Evolutionary conservation across 2,329 filamentous ascomycete genomes (phyloP), one percentile per base, ranked within the genome.

Genomic region (Colletotrichum karsti): DNA sequence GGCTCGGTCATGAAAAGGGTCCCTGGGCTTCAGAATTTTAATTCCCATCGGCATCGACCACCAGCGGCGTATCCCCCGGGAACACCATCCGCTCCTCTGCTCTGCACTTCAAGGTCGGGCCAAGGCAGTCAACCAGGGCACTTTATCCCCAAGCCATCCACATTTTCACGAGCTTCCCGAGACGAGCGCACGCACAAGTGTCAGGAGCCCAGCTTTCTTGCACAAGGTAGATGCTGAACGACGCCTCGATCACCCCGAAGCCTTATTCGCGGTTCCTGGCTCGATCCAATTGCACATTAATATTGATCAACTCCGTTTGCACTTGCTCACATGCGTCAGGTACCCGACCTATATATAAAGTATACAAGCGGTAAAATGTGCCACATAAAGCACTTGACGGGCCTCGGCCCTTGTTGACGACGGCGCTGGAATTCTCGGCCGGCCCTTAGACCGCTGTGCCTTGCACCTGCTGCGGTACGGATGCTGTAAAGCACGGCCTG

Each of bases 361-460:
- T 10, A 39, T 13, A 55, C 22, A 10, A 35, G 51, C 33, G 22
- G 51, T 12, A 24, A 64, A 44, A 28, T 50, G n/a, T 33, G 54
- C 33, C 28, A 61, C 13, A 8, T 46, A 33, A 28, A 44, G 22
- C 60, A 33, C 13, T 18, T 24, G 28, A 33, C 10, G 13, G 44
- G 35, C 53, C 59, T 55, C 60, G 51, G 39, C 24, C 48, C 24
- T 66, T 20, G 37, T 22, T 46, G 22, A 26, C 22, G 22, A 26
- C 22, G 33, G 30, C 53, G 64, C 59, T 67, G 59, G 64, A 67
- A 67, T 67, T 63, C 53, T 58, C 59, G 58, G 59, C 59, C 44
- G 42, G 41, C 35, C n/a, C 50, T 15, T 50, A 42, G 48, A n/a
- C 41, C 39, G 50, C 51, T 42, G 35, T 63, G 50, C 57, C 57